Evolutionary conservation across 169 alveolate genomes (phyloP), one percentile per base, ranked within the genome.

Genomic region (Eimeria sp.): DNA sequence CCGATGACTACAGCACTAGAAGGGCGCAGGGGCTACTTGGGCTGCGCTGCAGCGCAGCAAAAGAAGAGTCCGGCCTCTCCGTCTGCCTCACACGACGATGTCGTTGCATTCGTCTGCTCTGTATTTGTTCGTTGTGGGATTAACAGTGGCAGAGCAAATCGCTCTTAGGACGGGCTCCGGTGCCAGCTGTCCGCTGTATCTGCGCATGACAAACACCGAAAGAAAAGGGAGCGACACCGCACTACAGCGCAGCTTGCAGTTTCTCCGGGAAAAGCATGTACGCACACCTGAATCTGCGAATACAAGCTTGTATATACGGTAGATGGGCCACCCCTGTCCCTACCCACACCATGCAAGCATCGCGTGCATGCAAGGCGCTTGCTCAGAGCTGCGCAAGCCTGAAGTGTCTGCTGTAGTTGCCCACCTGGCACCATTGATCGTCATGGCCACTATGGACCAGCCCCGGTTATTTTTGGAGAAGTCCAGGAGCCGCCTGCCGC

Each of bases 61-160:
- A 9, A 9, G 56, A 13, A 56, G 54, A 27, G 10, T 33, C 54
- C 60, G 14, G 78, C 40, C 25, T 52, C 72, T n/a, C 13, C 30
- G 8, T 11, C 54, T 33, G 25, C 16, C 95, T 91, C 68, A 91
- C 95, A 78, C 60, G 72, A 91, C 76, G 56, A 91, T 76, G 54
- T 60, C 78, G 30, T 91, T 85, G 90, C 95, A 91, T 40, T 91
- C 95, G 6, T 85, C 90, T n/a, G 95, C 95, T 33, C 95, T 85
- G 74, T 78, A 78, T 43, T 78, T 37, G 68, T 56, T 60, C 23
- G 90, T 78, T 0, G 27, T 33, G 49, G 90, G 95, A n/a, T 91
- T 74, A n/a, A 33, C 66, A 1, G 95, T 91, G 14, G 95, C 83
- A 43, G 95, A 68, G 52, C 95, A 91, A 30, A 91, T 91, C 72